Percentiles rank a stretch among this genome's conserved stretches.
Conservation (phyloP, 192 early-diverging fungal species). For the Gorgonomyces haynaldii region DNA sequence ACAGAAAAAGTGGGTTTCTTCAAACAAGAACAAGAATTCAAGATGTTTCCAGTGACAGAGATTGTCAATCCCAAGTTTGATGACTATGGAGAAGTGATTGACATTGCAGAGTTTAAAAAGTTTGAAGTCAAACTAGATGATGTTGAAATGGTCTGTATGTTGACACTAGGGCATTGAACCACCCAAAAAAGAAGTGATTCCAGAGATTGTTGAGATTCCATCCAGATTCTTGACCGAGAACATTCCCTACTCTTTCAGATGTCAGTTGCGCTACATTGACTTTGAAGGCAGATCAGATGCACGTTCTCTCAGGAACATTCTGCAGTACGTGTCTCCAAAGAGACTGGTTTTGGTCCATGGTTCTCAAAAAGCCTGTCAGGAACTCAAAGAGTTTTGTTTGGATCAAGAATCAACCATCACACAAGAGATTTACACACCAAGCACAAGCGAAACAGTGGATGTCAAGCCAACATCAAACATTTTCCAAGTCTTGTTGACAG, state of each 20-base stretch:
- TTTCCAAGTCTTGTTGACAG: constrained; percentile 71
- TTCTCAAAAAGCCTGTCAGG: constrained; percentile 51
- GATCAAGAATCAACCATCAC: constrained; percentile 54
- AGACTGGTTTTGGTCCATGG: constrained; percentile 89
- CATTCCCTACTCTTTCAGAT: constrained; percentile 50
- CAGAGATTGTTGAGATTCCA: constrained; percentile 34
- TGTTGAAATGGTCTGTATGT: not conserved
- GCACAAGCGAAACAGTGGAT: constrained; percentile 72
- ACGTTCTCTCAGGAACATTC: constrained; percentile 71
- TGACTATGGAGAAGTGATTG: constrained; percentile 83
- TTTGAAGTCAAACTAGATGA: constrained; percentile 20
- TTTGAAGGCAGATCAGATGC: constrained; percentile 87
- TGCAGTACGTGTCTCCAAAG: constrained; percentile 64
- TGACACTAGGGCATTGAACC: constrained; percentile 11
- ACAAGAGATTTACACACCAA: constrained; percentile 72
- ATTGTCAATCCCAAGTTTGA: constrained; percentile 64
- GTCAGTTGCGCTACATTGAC: constrained; percentile 75
- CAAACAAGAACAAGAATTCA: constrained; percentile 64
- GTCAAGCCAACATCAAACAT: constrained; percentile 81
- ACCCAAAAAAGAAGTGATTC: constrained; percentile 1
- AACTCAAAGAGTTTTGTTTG: constrained; percentile 50
- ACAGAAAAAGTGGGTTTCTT: constrained; percentile 62
- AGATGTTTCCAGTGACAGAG: constrained; percentile 79
- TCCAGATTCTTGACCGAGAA: constrained; percentile 60
- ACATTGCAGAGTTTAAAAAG: constrained; percentile 35